Conservation (phyloP, 768 basidiomycete species). For the Calocybe indica region DNA sequence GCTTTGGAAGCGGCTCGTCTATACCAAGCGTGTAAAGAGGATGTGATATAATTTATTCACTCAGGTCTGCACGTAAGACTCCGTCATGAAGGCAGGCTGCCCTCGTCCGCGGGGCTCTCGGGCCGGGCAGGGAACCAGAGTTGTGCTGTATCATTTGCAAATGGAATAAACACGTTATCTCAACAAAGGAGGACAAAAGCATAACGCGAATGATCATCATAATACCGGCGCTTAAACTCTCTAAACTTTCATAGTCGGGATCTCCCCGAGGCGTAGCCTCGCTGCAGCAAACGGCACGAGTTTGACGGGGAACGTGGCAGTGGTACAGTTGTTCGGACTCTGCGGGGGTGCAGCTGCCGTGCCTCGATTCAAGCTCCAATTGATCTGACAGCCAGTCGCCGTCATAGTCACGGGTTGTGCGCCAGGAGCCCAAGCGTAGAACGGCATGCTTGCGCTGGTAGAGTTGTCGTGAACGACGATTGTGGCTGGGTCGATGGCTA, state of each 20-base stretch:
- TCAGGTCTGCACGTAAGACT: no score
- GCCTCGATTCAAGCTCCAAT: slow-evolving; percentile 25
- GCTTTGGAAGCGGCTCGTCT: no score
- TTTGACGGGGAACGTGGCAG: slow-evolving; percentile 24
- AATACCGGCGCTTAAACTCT: not conserved
- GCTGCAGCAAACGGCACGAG: slow-evolving; percentile 34
- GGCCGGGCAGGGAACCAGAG: no score
- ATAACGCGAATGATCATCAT: no score
- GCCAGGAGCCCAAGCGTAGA: slow-evolving; percentile 33
- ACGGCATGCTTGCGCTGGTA: slow-evolving; percentile 21
- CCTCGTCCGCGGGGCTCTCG: no score
- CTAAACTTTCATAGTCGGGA: slow-evolving; percentile 26
- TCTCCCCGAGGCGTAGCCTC: slow-evolving; percentile 33
- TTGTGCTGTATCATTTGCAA: no score
- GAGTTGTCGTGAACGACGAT: slow-evolving; percentile 27
- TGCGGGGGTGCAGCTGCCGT: slow-evolving; percentile 30
- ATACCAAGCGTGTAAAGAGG: no score
- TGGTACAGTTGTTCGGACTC: slow-evolving; percentile 27
- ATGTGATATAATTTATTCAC: no score
- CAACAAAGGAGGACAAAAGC: no score
- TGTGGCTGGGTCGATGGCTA: slow-evolving; percentile 33
- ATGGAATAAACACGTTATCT: no score
- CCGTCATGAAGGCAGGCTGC: no score
- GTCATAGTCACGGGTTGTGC: slow-evolving; percentile 33
- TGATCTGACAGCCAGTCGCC: slow-evolving; percentile 30